phyloP scores from a whole-genome alignment of 1,284 basidiomycete species.

The Cryptococcus sp. region DNA sequence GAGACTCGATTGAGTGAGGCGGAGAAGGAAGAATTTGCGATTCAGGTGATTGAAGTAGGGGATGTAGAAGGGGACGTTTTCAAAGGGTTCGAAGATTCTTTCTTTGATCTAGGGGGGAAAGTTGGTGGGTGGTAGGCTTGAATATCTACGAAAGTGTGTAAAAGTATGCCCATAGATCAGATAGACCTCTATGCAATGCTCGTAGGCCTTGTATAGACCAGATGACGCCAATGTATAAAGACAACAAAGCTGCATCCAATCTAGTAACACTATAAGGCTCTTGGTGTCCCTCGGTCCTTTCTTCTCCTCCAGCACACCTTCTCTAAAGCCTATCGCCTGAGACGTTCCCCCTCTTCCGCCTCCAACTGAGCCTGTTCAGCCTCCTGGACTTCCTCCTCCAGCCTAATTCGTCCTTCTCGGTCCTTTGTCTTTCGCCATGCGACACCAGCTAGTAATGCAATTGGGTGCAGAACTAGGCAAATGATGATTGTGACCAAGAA shows the following conservation, averaged over 20 bases:
- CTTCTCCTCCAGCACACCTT: no score
- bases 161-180: no score
- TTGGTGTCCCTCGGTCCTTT: no score
- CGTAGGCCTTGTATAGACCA: no score
- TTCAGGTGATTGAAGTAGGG: slow-evolving; percentile 18
- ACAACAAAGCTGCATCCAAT: not conserved
- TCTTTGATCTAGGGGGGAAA: slow-evolving; percentile 38
- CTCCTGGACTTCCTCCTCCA: slow-evolving; percentile 47
- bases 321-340: not conserved
- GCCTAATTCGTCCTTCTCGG: slow-evolving; percentile 44
- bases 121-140: slow-evolving; percentile 41
- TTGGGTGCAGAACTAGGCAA: slow-evolving; percentile 44
- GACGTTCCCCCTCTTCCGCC: slow-evolving; percentile 11
- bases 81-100: slow-evolving; percentile 41
- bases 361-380: slow-evolving; percentile 28
- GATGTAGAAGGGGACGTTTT: slow-evolving; percentile 33
- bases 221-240: no score
- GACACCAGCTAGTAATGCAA: slow-evolving; percentile 36
- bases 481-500: slow-evolving; percentile 40
- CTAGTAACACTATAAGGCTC: not conserved
- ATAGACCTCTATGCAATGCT: no score
- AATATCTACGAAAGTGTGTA: not conserved
- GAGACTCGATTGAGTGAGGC: slow-evolving; percentile 11
- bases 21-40: slow-evolving; percentile 16
- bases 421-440: slow-evolving; percentile 36